A percentile compares a stretch with the other conserved stretches of the same genome.
These are phyloP conservation scores for Acanthamoeba culbertsoni DNA, from an alignment of 208 protist species.

Conservation along the genomic window DNA sequence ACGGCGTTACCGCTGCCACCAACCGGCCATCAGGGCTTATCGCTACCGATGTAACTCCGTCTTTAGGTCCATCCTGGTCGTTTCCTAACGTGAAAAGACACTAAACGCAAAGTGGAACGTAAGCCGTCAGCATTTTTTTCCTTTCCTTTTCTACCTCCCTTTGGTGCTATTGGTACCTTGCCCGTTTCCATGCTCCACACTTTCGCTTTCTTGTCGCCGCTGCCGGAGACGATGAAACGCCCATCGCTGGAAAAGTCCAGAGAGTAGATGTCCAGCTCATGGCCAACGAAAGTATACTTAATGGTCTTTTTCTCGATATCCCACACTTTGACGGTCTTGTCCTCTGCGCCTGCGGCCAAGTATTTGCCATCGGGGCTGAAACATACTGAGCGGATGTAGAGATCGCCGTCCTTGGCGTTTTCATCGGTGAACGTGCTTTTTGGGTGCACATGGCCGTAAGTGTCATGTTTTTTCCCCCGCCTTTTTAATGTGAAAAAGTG, in stretches of 20 bases:
- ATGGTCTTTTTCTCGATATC: slow-evolving; percentile 73
- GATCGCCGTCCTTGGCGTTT: slow-evolving; percentile 69
- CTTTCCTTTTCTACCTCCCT: too few relatives aligned
- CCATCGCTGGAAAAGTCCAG: slow-evolving; percentile 82
- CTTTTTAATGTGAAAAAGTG: too few relatives aligned
- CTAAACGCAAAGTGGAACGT: too few relatives aligned
- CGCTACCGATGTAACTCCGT: slow-evolving; percentile 80
- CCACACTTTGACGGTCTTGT: slow-evolving; percentile 87
- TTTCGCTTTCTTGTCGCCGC: slow-evolving; percentile 81
- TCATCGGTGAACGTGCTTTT: slow-evolving; percentile 70
- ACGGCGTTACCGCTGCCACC: slow-evolving; percentile 67
- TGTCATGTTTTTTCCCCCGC: too few relatives aligned
- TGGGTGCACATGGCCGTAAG: too few relatives aligned
- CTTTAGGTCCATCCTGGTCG: slow-evolving; percentile 80
- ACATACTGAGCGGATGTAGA: slow-evolving; percentile 86
- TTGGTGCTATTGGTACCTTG: too few relatives aligned
- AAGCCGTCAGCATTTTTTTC: too few relatives aligned
- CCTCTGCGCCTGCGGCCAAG: slow-evolving; percentile 89
- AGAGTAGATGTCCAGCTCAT: slow-evolving; percentile 84
- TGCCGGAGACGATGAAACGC: slow-evolving; percentile 78
- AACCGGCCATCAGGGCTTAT: slow-evolving; percentile 72
- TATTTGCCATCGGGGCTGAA: slow-evolving; percentile 82
- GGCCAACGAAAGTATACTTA: slow-evolving; percentile 73
- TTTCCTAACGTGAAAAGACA: slow-evolving; percentile 72
- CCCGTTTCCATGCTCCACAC: slow-evolving; percentile 81